Conservation (phyloP, 129 eudicot species). For the carrot (Daucus carota) region DNA sequence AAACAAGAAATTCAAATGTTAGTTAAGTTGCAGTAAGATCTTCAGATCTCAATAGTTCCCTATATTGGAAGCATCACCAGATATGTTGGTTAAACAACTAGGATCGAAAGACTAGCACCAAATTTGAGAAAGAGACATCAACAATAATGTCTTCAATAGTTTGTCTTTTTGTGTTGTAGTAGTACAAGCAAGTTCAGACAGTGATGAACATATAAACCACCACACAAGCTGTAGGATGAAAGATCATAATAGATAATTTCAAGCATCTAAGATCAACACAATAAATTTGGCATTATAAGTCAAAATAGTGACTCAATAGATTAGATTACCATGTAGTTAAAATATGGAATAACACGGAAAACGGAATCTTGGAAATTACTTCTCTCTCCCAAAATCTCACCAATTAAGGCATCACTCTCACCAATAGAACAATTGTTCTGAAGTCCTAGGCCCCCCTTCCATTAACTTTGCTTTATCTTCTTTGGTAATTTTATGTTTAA, state of each 20-base stretch:
- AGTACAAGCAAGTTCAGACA: not conserved
- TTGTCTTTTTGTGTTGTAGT: not conserved
- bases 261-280: not conserved
- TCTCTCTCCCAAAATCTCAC: not conserved
- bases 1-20: not conserved
- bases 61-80: not conserved
- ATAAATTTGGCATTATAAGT: not conserved
- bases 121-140: not conserved
- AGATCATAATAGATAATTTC: not conserved
- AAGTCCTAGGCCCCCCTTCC: not conserved
- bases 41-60: not conserved
- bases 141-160: not conserved
- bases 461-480: not conserved
- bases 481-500: not conserved
- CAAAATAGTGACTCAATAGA: not conserved
- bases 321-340: not conserved
- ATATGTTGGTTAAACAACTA: not conserved
- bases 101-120: not conserved
- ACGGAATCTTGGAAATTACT: not conserved
- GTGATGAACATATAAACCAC: not conserved
- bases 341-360: not conserved
- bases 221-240: not conserved
- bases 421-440: not conserved
- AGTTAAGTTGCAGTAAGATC: not conserved
- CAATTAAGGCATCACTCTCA: not conserved